Conservation (phyloP, 495 filamentous ascomycete genomes). For the Daldinia concentrica region DNA sequence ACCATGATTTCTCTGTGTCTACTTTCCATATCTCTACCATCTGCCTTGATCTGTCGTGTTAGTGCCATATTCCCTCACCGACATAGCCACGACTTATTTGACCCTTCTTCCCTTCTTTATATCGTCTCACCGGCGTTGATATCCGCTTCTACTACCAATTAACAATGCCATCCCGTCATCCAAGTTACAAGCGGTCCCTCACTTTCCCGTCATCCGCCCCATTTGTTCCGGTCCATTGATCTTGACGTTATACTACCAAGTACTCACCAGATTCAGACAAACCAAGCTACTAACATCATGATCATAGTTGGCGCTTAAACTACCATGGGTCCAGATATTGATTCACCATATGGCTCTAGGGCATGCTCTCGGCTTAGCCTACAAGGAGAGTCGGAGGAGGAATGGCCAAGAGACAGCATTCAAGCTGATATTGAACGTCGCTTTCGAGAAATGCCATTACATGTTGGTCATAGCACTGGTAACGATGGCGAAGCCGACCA, state of each 20-base stretch:
- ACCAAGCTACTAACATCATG: background rate
- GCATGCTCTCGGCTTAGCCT: background rate
- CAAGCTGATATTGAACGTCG: constrained; percentile 32
- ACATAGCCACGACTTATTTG: background rate
- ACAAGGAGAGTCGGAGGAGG: constrained; percentile 18
- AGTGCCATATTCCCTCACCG: background rate
- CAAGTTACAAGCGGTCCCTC: background rate
- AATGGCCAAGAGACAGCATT: constrained; percentile 8
- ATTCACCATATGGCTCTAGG: background rate
- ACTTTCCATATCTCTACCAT: background rate
- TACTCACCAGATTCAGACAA: background rate
- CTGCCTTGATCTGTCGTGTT: background rate
- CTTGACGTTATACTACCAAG: background rate
- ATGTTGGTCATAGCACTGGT: background rate
- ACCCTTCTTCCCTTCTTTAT: background rate
- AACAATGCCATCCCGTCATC: background rate
- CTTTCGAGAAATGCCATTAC: constrained; percentile 20
- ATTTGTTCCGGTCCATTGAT: background rate
- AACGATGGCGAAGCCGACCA: constrained; percentile 11
- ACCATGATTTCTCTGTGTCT: background rate
- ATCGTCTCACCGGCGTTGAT: background rate
- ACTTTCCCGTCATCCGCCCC: background rate
- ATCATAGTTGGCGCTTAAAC: background rate
- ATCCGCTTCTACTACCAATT: background rate
- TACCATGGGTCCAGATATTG: background rate